Percentiles rank a stretch among this genome's conserved stretches.
Conservation (phyloP, 1,139 yeast species). For the Yamadazyma sp. region DNA sequence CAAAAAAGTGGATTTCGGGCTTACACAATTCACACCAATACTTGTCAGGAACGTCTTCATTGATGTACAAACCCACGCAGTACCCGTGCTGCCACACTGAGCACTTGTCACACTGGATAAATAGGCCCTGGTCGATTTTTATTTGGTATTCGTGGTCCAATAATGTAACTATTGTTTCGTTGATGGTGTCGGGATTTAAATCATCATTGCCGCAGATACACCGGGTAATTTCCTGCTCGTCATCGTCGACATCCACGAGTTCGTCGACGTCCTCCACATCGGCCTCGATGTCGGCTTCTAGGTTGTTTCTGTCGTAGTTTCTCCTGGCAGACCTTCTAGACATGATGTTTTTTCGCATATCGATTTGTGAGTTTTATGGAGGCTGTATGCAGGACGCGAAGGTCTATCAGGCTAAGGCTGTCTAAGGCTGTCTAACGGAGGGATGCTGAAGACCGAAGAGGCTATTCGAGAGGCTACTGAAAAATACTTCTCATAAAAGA, state of each 20-base stretch:
- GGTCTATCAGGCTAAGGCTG: no score
- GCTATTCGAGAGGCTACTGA: no score
- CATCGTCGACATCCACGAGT: slow-evolving; percentile 28
- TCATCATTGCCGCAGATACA: slow-evolving; percentile 86
- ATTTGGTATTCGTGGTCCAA: slow-evolving; percentile 57
- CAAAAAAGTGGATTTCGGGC: slow-evolving; percentile 71
- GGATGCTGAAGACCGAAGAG: no score
- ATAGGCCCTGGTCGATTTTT: slow-evolving; percentile 72
- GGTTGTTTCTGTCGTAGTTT: slow-evolving; percentile 8
- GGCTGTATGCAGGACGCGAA: neutral
- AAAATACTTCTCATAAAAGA: no score
- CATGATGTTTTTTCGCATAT: slow-evolving; percentile 1
- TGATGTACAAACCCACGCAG: slow-evolving; percentile 80
- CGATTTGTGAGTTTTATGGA: neutral
- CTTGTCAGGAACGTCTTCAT: slow-evolving; percentile 81
- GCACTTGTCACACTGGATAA: slow-evolving; percentile 89
- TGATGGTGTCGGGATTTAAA: slow-evolving; percentile 41
- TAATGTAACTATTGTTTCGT: slow-evolving; percentile 39
- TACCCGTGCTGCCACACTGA: slow-evolving; percentile 97
- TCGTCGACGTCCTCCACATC: slow-evolving; percentile 44
- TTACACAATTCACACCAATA: slow-evolving; percentile 92
- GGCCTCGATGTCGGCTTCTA: slow-evolving; percentile 21
- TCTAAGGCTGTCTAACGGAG: no score
- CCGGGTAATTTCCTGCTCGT: slow-evolving; percentile 76
- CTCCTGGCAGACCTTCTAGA: slow-evolving; percentile 17